Conservation (phyloP, 2,329 filamentous ascomycete species). For the Sclerotinia subarctica region DNA sequence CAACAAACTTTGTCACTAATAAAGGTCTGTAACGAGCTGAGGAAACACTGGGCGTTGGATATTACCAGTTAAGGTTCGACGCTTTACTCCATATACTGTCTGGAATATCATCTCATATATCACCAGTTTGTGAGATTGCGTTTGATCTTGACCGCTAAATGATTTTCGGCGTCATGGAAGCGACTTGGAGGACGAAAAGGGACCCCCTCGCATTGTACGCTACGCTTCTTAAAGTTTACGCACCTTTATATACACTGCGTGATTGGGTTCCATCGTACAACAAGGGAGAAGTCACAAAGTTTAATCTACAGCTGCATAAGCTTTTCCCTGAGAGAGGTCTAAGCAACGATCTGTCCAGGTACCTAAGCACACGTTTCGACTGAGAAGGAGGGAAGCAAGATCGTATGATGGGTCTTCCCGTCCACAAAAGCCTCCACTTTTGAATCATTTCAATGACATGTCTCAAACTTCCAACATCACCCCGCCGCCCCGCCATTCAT, state of each 20-base stretch:
- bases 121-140: slow-evolving; percentile 9
- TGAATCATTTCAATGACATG: slow-evolving; percentile 12
- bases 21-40: neutral
- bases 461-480: slow-evolving; percentile 9
- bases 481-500: slow-evolving; percentile 13
- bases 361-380: neutral
- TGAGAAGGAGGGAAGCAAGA: slow-evolving; percentile 2
- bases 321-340: neutral
- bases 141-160: slow-evolving; percentile 7
- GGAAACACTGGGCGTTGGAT: neutral
- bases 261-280: slow-evolving; percentile 6
- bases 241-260: neutral
- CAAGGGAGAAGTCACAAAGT: neutral
- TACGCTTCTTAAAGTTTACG: neutral
- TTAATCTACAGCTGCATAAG: neutral
- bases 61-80: slow-evolving; percentile 2
- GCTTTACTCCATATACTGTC: neutral
- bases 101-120: neutral
- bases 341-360: slow-evolving; percentile 11
- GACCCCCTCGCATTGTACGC: neutral
- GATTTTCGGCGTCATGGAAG: neutral
- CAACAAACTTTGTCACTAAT: neutral
- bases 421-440: neutral
- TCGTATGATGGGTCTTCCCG: slow-evolving; percentile 5
- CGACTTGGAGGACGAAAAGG: neutral